These are phyloP conservation scores for Mucor saturninus DNA, from an alignment of 371 early-diverging fungal species.

Conservation along the genomic window DNA sequence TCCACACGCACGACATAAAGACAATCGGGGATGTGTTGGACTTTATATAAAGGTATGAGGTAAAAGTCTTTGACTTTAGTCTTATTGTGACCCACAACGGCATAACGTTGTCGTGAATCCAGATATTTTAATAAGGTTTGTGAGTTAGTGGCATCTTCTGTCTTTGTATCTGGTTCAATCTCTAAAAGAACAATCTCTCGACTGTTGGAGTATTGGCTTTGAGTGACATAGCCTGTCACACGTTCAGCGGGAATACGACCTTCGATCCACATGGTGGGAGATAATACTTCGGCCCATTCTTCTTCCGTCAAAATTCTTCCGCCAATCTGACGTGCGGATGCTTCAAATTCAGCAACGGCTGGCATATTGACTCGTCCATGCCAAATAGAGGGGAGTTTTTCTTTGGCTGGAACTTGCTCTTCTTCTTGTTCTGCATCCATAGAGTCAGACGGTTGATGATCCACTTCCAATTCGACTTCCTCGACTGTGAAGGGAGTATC, in stretches of 20 bases:
- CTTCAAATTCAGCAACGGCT: constrained; percentile 65
- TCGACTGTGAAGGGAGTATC: constrained; percentile 26
- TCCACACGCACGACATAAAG: constrained; percentile 51
- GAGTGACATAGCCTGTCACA: constrained; percentile 62
- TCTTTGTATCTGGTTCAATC: constrained; percentile 37
- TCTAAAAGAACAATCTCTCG: constrained; percentile 69
- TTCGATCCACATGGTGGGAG: constrained; percentile 66
- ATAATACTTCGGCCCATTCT: constrained; percentile 66
- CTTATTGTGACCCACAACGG: constrained; percentile 72
- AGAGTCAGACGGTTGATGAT: background rate
- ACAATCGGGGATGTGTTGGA: constrained; percentile 60
- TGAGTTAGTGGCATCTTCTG: constrained; percentile 28
- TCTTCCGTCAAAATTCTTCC: constrained; percentile 50
- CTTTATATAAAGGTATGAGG: constrained; percentile 62
- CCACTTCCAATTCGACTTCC: constrained; percentile 29
- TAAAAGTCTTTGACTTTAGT: constrained; percentile 78
- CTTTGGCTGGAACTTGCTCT: constrained; percentile 1
- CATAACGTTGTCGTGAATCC: constrained; percentile 61
- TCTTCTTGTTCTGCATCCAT: constrained; percentile 8
- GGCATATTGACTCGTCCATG: constrained; percentile 73
- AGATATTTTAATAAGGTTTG: constrained; percentile 65
- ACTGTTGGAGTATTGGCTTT: constrained; percentile 54
- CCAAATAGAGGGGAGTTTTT: constrained; percentile 57
- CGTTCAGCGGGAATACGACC: constrained; percentile 67
- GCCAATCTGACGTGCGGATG: constrained; percentile 65